Evolutionary conservation across 2,329 filamentous ascomycete genomes (phyloP).

Genomic region (Hypoxylon sp.): DNA sequence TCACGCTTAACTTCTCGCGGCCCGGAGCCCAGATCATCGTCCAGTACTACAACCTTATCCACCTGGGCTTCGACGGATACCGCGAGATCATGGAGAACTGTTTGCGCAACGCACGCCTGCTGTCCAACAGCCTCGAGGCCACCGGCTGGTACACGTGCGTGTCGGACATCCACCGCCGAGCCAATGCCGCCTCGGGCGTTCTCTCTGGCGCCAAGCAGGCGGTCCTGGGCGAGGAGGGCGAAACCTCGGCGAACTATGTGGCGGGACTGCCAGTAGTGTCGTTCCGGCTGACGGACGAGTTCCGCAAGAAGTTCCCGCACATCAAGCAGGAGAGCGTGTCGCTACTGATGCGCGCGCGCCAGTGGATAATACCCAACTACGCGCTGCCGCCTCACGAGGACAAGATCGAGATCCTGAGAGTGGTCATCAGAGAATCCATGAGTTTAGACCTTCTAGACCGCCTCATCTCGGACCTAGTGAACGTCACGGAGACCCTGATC

Average conservation of each 20-base stretch:
- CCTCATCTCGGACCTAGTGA: conserved; percentile 70
- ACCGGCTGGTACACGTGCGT: conserved; percentile 75
- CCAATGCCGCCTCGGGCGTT: conserved; percentile 52
- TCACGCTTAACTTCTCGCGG: conserved; percentile 79
- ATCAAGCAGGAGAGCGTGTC: conserved; percentile 74
- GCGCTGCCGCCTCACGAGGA: conserved; percentile 72
- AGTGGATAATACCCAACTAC: conserved; percentile 81
- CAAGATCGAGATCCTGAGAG: conserved; percentile 73
- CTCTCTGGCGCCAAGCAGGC: conserved; percentile 53
- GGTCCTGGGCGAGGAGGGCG: conserved; percentile 56
- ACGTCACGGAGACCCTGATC: conserved; percentile 72
- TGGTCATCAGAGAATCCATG: conserved; percentile 76
- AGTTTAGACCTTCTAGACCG: conserved; percentile 75
- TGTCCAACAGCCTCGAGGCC: conserved; percentile 72
- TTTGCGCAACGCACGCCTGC: conserved; percentile 71
- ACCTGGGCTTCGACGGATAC: conserved; percentile 76
- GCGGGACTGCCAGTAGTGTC: conserved; percentile 76
- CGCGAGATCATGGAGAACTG: conserved; percentile 74
- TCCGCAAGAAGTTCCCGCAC: conserved; percentile 70
- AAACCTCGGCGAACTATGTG: conserved; percentile 71
- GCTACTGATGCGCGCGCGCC: conserved; percentile 72
- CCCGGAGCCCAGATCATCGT: conserved; percentile 77
- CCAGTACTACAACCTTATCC: conserved; percentile 80
- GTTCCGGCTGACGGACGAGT: conserved; percentile 72
- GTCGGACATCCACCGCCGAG: conserved; percentile 72